phyloP scores from a whole-genome alignment of 176 grass and related monocot species.

The Alopecurus myosuroides region DNA sequence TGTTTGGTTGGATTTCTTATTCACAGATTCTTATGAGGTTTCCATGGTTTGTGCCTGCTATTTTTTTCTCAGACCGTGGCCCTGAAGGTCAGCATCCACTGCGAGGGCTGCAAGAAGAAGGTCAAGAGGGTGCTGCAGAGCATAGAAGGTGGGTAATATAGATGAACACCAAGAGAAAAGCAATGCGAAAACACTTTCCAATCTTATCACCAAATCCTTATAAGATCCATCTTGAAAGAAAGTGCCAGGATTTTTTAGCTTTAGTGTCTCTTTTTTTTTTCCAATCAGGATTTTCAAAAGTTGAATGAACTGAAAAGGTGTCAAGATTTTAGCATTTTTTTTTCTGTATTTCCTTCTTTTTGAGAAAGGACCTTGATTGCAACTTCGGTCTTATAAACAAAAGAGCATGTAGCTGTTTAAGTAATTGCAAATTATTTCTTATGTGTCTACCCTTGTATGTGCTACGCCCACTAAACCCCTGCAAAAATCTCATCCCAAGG shows the following conservation, averaged over 20 bases:
- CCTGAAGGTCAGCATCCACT: constrained; percentile 96
- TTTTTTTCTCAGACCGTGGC: constrained; percentile 49
- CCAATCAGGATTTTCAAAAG: background rate
- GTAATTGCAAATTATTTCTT: background rate
- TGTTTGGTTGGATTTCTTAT: background rate
- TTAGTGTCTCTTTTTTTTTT: background rate
- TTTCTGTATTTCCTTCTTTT: background rate
- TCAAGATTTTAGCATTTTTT: background rate
- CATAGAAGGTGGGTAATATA: constrained; percentile 84
- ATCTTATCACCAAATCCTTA: background rate
- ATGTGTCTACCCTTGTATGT: background rate
- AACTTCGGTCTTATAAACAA: background rate
- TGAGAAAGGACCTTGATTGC: background rate
- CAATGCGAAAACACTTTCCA: background rate
- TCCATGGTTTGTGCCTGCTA: background rate
- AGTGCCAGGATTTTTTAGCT: background rate
- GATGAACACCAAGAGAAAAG: background rate
- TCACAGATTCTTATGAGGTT: background rate
- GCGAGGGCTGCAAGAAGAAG: constrained; percentile 97
- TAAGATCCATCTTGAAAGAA: background rate
- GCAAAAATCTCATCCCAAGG: background rate
- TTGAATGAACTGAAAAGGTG: background rate
- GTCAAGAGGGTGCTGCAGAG: constrained; percentile 92
- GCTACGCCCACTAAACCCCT: background rate
- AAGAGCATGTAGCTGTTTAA: background rate